Percentiles rank a stretch among this genome's conserved stretches.
Evolutionary conservation across 768 basidiomycete genomes (phyloP).

Genomic region (Butyriboletus loyo): DNA sequence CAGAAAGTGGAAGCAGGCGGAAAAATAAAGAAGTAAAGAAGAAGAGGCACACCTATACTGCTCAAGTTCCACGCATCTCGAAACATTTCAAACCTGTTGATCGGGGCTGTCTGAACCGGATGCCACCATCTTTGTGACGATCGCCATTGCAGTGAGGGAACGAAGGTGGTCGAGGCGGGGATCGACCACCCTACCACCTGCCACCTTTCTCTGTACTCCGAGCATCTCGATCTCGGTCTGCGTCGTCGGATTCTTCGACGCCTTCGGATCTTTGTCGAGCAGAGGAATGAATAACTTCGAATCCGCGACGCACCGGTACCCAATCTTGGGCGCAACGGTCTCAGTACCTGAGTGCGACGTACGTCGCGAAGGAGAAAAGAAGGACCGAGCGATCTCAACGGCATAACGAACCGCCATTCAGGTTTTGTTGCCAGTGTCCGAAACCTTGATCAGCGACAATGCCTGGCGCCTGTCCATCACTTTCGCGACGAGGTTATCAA

Average conservation of each 20-base stretch:
- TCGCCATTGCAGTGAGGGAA: too few relatives aligned
- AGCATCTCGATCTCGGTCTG: slow-evolving; percentile 9
- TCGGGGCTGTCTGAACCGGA: not conserved
- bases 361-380: not conserved
- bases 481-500: not conserved
- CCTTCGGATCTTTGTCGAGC: not conserved
- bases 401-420: not conserved
- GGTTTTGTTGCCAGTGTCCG: not conserved
- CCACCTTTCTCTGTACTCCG: slow-evolving; percentile 3
- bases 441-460: not conserved
- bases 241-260: not conserved
- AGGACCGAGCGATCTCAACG: not conserved
- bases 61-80: not conserved
- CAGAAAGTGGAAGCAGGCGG: not conserved
- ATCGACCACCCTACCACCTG: not conserved
- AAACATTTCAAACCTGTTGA: not conserved
- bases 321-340: not conserved
- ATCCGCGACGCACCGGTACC: not conserved
- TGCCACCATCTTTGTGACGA: not conserved
- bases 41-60: not conserved
- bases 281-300: slow-evolving; percentile 2
- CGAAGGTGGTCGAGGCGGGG: not conserved
- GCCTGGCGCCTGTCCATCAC: not conserved
- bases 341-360: not conserved
- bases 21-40: not conserved